Base-by-base conservation (phyloP, 345 rosid genomes). In the Acer saccharum region DNA sequence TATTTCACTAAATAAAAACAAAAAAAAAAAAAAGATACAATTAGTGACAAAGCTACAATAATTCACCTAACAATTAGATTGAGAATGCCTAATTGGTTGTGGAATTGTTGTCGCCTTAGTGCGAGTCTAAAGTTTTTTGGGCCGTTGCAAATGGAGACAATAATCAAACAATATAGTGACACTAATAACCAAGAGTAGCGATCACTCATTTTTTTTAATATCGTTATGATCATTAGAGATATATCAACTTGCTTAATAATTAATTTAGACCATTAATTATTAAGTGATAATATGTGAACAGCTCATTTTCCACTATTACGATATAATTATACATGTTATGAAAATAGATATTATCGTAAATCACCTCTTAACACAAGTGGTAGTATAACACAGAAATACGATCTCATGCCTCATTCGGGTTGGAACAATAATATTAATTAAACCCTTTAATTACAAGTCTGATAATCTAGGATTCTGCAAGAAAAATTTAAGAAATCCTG, bases 31-130 rank as follows among this genome's bases (percentile, higher is more conserved):
- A 25, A 18, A n/a, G 8, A 55, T 55, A 20, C 48, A 64, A 10
- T 10, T 11, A 25, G 57, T 62, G 77, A 48, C 77, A 64, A 65
- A 74, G 13, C 2, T 21, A 16, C 41, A 76, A 76, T 76, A 76
- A 76, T 76, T 55, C 41, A 66, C 52, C 72, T 13, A 39, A 39
- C 32, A 27, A 48, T 29, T 52, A 1, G 44, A 48, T 25, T 21
- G 58, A 10, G 14, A 48, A 16, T 13, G 23, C 60, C 3, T 43
- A 46, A 27, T 41, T n/a, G 62, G 18, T 1, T 44, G 77, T 27
- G 65, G 71, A 65, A 65, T 50, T 65, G 46, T 20, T 75, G 78
- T 66, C 65, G 39, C 65, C 78, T 11, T 54, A 65, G 39, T 75
- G 78, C 20, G 32, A 3, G 39, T 52, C 78, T 13, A 10, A 12